Conservation (phyloP, 2,329 filamentous ascomycete genomes). For the Neonectria faginata region DNA sequence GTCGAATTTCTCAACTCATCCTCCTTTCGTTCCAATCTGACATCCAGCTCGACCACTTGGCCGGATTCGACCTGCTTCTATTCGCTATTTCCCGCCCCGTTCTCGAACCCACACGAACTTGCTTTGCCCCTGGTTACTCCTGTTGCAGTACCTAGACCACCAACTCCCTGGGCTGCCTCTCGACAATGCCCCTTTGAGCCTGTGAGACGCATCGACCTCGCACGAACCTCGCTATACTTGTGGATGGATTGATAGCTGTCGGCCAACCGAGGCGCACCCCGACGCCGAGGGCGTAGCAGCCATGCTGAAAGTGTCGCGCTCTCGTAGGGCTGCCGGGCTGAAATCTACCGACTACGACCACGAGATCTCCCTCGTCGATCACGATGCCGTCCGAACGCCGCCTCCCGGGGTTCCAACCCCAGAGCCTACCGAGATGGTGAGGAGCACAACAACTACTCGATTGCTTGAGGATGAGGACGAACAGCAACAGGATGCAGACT, state of each 20-base stretch:
- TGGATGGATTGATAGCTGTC: conserved; percentile 31
- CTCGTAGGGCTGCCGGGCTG: conserved; percentile 66
- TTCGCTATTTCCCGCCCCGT: neutral
- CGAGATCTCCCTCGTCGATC: conserved; percentile 76
- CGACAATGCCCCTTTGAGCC: conserved; percentile 30
- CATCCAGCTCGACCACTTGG: neutral
- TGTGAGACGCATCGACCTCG: conserved; percentile 19
- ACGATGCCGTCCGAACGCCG: conserved; percentile 50
- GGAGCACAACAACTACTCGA: conserved; percentile 42
- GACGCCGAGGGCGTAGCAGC: conserved; percentile 39
- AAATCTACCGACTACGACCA: conserved; percentile 75
- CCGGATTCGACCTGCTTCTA: neutral
- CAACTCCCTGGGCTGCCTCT: conserved; percentile 21
- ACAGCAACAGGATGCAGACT: conserved; percentile 21
- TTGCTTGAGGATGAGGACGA: conserved; percentile 39
- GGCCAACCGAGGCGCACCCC: conserved; percentile 25
- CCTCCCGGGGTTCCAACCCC: conserved; percentile 35
- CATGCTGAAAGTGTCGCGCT: conserved; percentile 57
- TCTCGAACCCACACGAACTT: neutral
- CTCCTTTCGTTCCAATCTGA: conserved; percentile 2
- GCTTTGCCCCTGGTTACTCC: neutral
- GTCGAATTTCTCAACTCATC: conserved; percentile 1
- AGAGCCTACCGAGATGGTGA: conserved; percentile 35
- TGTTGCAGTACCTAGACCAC: neutral
- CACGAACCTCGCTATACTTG: conserved; percentile 19